Evolutionary conservation across 768 basidiomycete genomes (phyloP).

Genomic region (Aureoboletus auriporus): DNA sequence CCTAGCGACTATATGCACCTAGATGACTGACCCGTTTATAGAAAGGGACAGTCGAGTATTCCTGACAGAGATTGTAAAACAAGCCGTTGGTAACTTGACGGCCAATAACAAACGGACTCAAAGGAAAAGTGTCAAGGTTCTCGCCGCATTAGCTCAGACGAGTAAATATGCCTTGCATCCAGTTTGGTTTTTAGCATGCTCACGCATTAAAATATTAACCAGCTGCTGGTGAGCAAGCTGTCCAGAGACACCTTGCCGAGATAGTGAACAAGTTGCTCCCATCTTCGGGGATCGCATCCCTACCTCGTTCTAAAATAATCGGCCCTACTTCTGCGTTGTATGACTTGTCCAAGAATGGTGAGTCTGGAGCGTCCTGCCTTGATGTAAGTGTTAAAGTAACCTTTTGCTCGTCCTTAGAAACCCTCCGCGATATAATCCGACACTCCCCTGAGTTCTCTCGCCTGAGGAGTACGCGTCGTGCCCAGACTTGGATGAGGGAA

Average conservation of each 20-base stretch:
- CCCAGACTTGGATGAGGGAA: no score
- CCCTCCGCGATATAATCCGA: no score
- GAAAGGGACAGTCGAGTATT: neutral
- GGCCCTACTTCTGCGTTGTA: neutral
- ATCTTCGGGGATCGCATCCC: no score
- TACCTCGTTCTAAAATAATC: neutral
- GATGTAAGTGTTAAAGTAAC: no score
- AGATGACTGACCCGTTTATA: neutral
- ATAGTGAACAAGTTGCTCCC: slow-evolving; percentile 7
- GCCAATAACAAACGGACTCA: neutral
- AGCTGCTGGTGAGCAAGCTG: slow-evolving; percentile 1
- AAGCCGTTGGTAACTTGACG: neutral
- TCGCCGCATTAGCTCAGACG: slow-evolving; percentile 8
- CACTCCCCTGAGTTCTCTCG: no score
- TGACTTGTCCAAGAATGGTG: slow-evolving; percentile 4
- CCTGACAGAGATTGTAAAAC: neutral
- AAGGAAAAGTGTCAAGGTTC: neutral
- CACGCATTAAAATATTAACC: no score
- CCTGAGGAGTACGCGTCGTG: no score
- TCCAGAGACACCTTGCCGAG: neutral
- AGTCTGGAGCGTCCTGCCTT: neutral
- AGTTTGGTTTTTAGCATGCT: neutral
- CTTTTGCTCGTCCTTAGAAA: neutral
- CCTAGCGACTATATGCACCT: neutral
- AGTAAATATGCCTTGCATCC: neutral